These are phyloP conservation scores for Parathielavia hyrcaniae DNA, from an alignment of 495 filamentous ascomycete species.

Conservation along the genomic window DNA sequence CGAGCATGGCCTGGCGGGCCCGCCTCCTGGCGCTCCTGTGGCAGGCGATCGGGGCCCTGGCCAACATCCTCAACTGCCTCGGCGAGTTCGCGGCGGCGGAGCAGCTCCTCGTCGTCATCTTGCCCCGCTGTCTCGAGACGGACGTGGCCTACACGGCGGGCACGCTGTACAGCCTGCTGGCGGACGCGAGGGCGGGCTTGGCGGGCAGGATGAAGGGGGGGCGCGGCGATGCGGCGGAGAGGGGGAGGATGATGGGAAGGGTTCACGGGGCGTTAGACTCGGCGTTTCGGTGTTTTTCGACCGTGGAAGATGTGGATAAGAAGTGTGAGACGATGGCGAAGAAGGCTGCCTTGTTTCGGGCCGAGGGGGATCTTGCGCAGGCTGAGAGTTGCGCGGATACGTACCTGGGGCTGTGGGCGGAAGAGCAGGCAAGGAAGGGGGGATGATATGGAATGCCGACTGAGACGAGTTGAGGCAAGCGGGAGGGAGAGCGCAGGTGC, in stretches of 20 bases:
- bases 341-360: slow-evolving; percentile 73
- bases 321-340: slow-evolving; percentile 83
- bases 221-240: slow-evolving; percentile 1
- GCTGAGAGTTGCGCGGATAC: slow-evolving; percentile 70
- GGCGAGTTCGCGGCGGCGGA: slow-evolving; percentile 68
- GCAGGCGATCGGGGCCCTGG: slow-evolving; percentile 65
- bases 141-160: slow-evolving; percentile 60
- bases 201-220: slow-evolving; percentile 48
- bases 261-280: slow-evolving; percentile 62
- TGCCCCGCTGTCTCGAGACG: slow-evolving; percentile 78
- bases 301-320: slow-evolving; percentile 64
- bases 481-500: not conserved
- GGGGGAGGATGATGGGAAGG: slow-evolving; percentile 16
- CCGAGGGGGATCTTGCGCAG: slow-evolving; percentile 61
- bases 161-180: slow-evolving; percentile 65
- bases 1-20: slow-evolving; percentile 65
- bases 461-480: not conserved
- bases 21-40: slow-evolving; percentile 68
- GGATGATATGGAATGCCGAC: not conserved
- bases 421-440: slow-evolving; percentile 26
- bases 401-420: slow-evolving; percentile 56
- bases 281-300: slow-evolving; percentile 58
- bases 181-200: slow-evolving; percentile 77
- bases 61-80: slow-evolving; percentile 61
- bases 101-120: slow-evolving; percentile 60